Percentiles rank a stretch among this genome's conserved stretches.
These are phyloP conservation scores for Berberis thunbergii DNA, from an alignment of 164 flowering plant genomes.

Conservation along the genomic window DNA sequence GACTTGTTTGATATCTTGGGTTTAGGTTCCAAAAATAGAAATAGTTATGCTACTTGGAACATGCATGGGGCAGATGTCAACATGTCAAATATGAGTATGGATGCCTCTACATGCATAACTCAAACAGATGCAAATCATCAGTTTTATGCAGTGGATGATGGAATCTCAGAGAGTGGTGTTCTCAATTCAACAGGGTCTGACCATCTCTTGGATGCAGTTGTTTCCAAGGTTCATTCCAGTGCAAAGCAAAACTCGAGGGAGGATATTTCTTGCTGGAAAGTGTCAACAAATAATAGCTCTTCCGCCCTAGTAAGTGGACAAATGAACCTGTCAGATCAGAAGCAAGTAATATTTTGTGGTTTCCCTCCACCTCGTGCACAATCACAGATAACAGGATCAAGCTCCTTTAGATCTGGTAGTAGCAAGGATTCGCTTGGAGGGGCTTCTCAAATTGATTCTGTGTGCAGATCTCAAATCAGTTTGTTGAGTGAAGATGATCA, in stretches of 20 bases:
- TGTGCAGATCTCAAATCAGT: slow-evolving; percentile 56
- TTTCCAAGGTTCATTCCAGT: slow-evolving; percentile 41
- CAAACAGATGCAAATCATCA: slow-evolving; percentile 12
- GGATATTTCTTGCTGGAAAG: slow-evolving; percentile 44
- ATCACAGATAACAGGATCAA: slow-evolving; percentile 24
- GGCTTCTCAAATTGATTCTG: slow-evolving; percentile 35
- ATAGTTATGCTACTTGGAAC: slow-evolving; percentile 24
- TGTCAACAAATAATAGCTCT: slow-evolving; percentile 43
- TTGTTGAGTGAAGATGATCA: slow-evolving; percentile 54
- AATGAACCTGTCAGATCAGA: slow-evolving; percentile 18
- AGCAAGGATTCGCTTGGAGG: slow-evolving; percentile 32
- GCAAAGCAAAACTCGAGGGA: slow-evolving; percentile 48
- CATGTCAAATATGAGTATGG: slow-evolving; percentile 10
- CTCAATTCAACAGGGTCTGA: slow-evolving; percentile 38
- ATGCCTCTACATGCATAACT: slow-evolving; percentile 18
- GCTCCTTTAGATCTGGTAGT: slow-evolving; percentile 34
- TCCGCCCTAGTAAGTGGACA: slow-evolving; percentile 19
- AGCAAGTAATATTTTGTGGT: slow-evolving; percentile 17
- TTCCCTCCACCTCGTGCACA: slow-evolving; percentile 11
- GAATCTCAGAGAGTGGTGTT: slow-evolving; percentile 33
- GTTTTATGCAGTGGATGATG: slow-evolving; percentile 21
- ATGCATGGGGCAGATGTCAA: slow-evolving; percentile 10
- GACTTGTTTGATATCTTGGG: slow-evolving; percentile 75
- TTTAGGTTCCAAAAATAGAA: slow-evolving; percentile 37
- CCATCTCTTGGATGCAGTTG: slow-evolving; percentile 81